Base-by-base conservation (phyloP, 495 filamentous ascomycete genomes). In the Platismatia glauca region DNA sequence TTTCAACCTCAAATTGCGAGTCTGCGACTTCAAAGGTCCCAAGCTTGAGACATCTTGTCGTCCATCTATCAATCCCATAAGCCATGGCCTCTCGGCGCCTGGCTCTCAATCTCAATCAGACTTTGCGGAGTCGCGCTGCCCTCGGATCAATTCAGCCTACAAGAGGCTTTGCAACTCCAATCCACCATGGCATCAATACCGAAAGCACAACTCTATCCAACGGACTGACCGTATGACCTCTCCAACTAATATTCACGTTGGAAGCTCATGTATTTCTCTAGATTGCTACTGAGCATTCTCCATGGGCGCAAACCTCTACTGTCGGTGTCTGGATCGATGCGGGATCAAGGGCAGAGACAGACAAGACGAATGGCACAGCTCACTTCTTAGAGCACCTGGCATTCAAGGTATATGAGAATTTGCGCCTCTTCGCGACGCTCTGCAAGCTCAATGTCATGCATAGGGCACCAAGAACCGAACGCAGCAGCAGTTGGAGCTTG, bases 311-410 rank as follows among this genome's bases (percentile, higher is more conserved):
- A 81, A 99, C 94, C 62, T 95, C 90, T 68, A 99, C 94, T 55
- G 95, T 97, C 69, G 94, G 94, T 71, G 89, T 99, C 53, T 99
- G 95, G 89, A 97, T 99, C 75, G 95, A 99, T 81, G 92, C 94
- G 68, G 94, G 94, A 76, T 95, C 89, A 77, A 84, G 94, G 75
- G 91, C 94, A 76, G 94, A 99, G 84, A 99, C 94, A 69, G 89
- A 94, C 79, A 90, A 88, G 84, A 96, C 91, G 71, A 97, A 96
- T 82, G 94, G 94, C 79, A 97, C 95, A 64, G 94, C 94, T 65
- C 94, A 99, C 81, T 99, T 97, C 83, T 84, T 99, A 66, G 94
- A 99, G 81, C 94, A 99, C 78, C 84, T 99, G 74, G 95, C 95
- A 70, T 99, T 99, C 84, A 99, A 99, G 88, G 91, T 96, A 81